A percentile compares a stretch with the other conserved stretches of the same genome.
Conservation (phyloP, 805 yeast species). For the Ogataea nakhonphanomensis region DNA sequence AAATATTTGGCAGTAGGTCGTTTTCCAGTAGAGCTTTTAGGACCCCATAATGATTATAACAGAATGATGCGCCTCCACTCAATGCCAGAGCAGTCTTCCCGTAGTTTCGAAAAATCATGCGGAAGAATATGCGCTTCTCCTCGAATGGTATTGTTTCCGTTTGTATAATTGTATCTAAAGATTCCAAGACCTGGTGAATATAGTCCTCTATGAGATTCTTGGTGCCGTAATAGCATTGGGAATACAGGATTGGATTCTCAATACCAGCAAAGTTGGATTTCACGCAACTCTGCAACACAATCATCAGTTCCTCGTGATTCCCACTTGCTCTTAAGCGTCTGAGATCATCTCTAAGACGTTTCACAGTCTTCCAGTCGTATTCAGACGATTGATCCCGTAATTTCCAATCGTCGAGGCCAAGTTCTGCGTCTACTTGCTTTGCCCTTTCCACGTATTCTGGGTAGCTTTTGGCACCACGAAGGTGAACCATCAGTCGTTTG, state of each 20-base stretch:
- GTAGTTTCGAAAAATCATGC: conserved; percentile 55
- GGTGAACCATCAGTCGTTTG: conserved; percentile 42
- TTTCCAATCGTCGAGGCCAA: conserved; percentile 65
- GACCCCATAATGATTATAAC: conserved; percentile 75
- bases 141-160: conserved; percentile 36
- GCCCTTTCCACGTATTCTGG: conserved; percentile 65
- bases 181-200: conserved; percentile 47
- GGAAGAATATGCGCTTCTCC: conserved; percentile 51
- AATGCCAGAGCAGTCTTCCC: conserved; percentile 72
- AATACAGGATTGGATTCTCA: conserved; percentile 66
- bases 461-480: conserved; percentile 49
- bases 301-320: conserved; percentile 45
- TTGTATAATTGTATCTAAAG: conserved; percentile 43
- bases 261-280: conserved; percentile 76
- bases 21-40: conserved; percentile 67
- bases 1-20: conserved; percentile 61
- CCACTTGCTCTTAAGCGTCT: conserved; percentile 31
- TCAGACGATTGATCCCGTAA: conserved; percentile 56
- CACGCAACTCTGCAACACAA: conserved; percentile 60
- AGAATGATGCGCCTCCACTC: conserved; percentile 78
- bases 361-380: conserved; percentile 63
- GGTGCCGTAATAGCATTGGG: conserved; percentile 75
- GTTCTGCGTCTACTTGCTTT: conserved; percentile 47
- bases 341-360: conserved; percentile 44
- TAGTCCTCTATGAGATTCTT: conserved; percentile 56